phyloP scores from a whole-genome alignment of 225 moss, liverwort and hornwort genomes.

The Pseudisothecium myosuroides region DNA sequence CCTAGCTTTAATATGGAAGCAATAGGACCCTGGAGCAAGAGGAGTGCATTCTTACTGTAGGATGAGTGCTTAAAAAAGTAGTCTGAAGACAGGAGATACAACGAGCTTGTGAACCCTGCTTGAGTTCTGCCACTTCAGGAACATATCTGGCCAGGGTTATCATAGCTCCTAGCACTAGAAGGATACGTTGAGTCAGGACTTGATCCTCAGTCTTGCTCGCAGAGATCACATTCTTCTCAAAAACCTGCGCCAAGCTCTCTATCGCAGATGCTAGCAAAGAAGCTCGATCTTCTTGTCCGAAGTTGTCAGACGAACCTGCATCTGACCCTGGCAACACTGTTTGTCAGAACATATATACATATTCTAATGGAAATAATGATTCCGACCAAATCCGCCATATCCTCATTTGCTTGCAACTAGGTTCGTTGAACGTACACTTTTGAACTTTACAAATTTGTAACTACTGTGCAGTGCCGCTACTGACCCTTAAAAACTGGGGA shows the following conservation, averaged over 20 bases:
- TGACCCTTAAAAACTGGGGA: not conserved
- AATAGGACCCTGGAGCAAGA: not conserved
- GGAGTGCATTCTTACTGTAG: constrained; percentile 25
- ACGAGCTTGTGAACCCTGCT: constrained; percentile 51
- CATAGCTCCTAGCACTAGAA: constrained; percentile 52
- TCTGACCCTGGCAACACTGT: not conserved
- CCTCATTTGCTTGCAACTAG: not conserved
- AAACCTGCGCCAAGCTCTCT: constrained; percentile 59
- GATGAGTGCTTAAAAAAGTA: constrained; percentile 41
- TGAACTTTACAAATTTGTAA: not conserved
- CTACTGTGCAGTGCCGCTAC: not conserved
- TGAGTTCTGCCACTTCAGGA: constrained; percentile 40
- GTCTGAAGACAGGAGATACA: constrained; percentile 64
- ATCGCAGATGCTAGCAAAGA: constrained; percentile 70
- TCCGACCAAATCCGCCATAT: not conserved
- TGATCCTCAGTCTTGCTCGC: constrained; percentile 21
- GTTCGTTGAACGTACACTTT: not conserved
- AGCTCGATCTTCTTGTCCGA: constrained; percentile 39
- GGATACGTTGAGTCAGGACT: constrained; percentile 38
- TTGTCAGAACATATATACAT: not conserved
- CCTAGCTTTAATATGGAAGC: not conserved
- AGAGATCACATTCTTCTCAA: constrained; percentile 16
- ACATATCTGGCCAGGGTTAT: constrained; percentile 50
- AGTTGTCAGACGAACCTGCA: constrained; percentile 2
- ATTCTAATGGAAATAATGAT: not conserved